A percentile compares a stretch with the other conserved stretches of the same genome.
Conservation (phyloP, 371 early-diverging fungal species). For the Nematocida sp. region DNA sequence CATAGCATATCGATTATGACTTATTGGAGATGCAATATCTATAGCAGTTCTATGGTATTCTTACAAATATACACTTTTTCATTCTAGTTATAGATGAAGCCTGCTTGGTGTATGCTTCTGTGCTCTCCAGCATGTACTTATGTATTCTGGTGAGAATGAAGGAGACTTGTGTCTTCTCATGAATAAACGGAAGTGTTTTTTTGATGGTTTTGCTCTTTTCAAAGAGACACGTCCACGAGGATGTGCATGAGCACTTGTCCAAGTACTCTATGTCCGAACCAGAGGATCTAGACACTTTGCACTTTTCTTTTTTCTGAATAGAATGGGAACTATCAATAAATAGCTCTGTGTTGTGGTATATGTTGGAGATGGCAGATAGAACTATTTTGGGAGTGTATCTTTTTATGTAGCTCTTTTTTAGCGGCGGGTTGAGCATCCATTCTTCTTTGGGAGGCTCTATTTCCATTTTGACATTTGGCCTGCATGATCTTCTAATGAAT, state of each 20-base stretch:
- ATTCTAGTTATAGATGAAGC: too few relatives aligned
- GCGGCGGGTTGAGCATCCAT: conserved; percentile 40
- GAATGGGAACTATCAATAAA: conserved; percentile 31
- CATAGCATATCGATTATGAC: too few relatives aligned
- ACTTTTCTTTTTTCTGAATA: conserved; percentile 2
- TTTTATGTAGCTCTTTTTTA: conserved; percentile 10
- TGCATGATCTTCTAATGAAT: conserved; percentile 50
- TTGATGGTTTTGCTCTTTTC: not conserved
- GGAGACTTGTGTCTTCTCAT: not conserved
- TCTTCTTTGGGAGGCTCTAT: conserved; percentile 25
- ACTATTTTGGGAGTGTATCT: not conserved
- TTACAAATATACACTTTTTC: too few relatives aligned
- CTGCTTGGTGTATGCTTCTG: too few relatives aligned
- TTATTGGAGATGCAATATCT: too few relatives aligned
- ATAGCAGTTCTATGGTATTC: too few relatives aligned
- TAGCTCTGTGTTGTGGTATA: conserved; percentile 13
- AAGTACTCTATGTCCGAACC: not conserved
- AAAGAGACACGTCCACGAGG: conserved; percentile 28
- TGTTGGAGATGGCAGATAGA: conserved; percentile 37
- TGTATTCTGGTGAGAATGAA: not conserved
- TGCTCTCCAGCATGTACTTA: not conserved
- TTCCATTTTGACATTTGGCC: conserved; percentile 42
- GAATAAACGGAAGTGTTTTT: not conserved
- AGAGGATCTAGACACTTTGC: not conserved
- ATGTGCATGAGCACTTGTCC: conserved; percentile 25